phyloP scores from a whole-genome alignment of 176 grass and related monocot species.

The bread wheat (Triticum aestivum) region IWGSC_CS_RefSeq_v2.1 NC_057802.1:608835714-608836213 shows the following conservation, averaged over 20 bases:
- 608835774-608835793: too few species aligned
- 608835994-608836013: background rate
- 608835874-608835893: background rate
- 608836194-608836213: constrained; percentile 73
- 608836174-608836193: constrained; percentile 42
- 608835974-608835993: background rate
- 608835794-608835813: too few species aligned
- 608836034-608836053: background rate
- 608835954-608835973: background rate
- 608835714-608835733: too few species aligned
- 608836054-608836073: constrained; percentile 14
- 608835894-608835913: background rate
- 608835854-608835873: too few species aligned
- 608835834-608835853: too few species aligned
- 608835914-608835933: background rate
- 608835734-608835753: too few species aligned
- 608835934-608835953: background rate
- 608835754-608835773: too few species aligned
- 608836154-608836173: constrained; percentile 2
- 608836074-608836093: background rate
- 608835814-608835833: too few species aligned
- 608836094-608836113: background rate
- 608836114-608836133: background rate
- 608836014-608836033: background rate
- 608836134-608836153: background rate